phyloP scores from a whole-genome alignment of 768 basidiomycete species.

The Lactarius vividus region DNA sequence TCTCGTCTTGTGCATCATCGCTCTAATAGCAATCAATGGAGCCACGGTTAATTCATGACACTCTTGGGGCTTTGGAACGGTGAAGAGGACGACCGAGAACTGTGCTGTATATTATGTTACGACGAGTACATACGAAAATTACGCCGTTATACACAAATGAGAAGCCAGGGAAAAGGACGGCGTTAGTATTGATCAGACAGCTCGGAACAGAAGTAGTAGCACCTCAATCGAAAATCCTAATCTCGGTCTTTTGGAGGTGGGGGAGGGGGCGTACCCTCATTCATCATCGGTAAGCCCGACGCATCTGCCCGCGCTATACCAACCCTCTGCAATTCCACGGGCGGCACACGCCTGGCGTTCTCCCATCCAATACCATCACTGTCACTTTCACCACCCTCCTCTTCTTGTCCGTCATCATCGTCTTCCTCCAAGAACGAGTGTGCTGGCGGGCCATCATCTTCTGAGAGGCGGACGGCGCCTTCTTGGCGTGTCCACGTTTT shows the following conservation, averaged over 20 bases:
- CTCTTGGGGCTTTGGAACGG: background rate
- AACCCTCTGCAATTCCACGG: conserved; percentile 3
- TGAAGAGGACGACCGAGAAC: background rate
- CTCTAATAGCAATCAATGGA: background rate
- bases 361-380: conserved; percentile 32
- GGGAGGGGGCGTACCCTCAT: background rate
- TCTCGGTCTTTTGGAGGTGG: conserved; percentile 14
- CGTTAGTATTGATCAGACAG: background rate
- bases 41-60: background rate
- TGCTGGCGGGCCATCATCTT: conserved; percentile 66
- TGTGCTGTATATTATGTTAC: background rate
- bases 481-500: conserved; percentile 52
- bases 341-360: background rate
- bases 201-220: background rate
- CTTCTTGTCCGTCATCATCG: conserved; percentile 41
- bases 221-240: conserved; percentile 1
- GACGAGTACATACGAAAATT: background rate
- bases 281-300: background rate
- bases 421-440: conserved; percentile 55
- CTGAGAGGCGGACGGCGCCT: conserved; percentile 60
- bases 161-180: background rate
- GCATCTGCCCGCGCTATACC: background rate
- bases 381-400: conserved; percentile 41
- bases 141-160: too few relatives aligned
- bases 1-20: too few relatives aligned